Conservation (phyloP, 177 flowering plant genomes). For the Vitis hybrid region DNA sequence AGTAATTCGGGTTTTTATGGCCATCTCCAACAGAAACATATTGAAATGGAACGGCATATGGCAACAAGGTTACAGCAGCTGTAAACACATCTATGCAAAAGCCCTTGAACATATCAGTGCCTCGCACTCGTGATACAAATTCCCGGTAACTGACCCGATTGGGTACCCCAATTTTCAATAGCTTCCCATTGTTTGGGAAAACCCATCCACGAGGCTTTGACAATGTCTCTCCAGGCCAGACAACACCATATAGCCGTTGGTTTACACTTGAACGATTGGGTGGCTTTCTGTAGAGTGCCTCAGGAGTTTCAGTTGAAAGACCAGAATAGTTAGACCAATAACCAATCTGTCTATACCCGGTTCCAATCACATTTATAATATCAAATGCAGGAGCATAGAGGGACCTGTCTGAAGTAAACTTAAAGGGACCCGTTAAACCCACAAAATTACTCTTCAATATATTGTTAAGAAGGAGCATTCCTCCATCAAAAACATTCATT, state of each 20-base stretch:
- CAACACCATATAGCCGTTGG: slow-evolving; percentile 43
- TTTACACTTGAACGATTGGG: slow-evolving; percentile 57
- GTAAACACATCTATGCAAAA: slow-evolving; percentile 81
- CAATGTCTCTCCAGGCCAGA: slow-evolving; percentile 76
- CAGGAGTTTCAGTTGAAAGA: slow-evolving; percentile 58
- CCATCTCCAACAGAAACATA: slow-evolving; percentile 71
- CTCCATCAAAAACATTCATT: slow-evolving; percentile 64
- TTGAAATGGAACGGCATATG: slow-evolving; percentile 68
- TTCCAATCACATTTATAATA: slow-evolving; percentile 73
- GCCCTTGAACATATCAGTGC: slow-evolving; percentile 53
- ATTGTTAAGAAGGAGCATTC: slow-evolving; percentile 42
- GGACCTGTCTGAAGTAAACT: slow-evolving; percentile 53
- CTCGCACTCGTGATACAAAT: slow-evolving; percentile 57
- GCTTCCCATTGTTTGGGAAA: slow-evolving; percentile 66
- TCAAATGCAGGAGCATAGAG: slow-evolving; percentile 64
- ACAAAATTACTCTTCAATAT: slow-evolving; percentile 46
- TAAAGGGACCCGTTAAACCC: slow-evolving; percentile 70
- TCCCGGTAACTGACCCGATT: slow-evolving; percentile 55
- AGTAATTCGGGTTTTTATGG: slow-evolving; percentile 62
- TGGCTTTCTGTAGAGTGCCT: slow-evolving; percentile 48
- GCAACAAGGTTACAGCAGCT: slow-evolving; percentile 68
- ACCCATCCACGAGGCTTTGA: slow-evolving; percentile 81
- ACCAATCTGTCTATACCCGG: slow-evolving; percentile 58
- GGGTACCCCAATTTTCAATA: slow-evolving; percentile 72
- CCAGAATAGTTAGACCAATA: slow-evolving; percentile 85